Evolutionary conservation across 352 stramenopile genomes (phyloP).

Genomic region (Phytophthora sansomeana): DNA sequence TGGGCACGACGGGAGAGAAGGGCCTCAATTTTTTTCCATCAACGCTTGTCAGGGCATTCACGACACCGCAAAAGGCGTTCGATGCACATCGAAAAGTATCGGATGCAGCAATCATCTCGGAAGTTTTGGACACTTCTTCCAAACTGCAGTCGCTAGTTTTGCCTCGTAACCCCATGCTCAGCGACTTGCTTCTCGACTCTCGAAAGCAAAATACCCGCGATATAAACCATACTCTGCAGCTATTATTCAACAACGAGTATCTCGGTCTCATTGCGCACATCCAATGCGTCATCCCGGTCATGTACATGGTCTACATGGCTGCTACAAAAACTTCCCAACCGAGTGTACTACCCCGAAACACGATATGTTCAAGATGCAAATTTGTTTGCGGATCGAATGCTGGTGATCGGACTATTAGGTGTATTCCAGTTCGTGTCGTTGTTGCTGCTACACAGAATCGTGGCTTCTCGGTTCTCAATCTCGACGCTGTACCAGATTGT

Average conservation of each 20-base stretch:
- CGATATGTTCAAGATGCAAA: neutral
- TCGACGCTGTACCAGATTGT: slow-evolving; percentile 37
- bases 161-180: neutral
- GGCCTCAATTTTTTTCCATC: too few relatives aligned
- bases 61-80: neutral
- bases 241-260: slow-evolving; percentile 43
- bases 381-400: slow-evolving; percentile 9
- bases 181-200: neutral
- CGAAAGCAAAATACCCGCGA: slow-evolving; percentile 18
- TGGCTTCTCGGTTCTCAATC: slow-evolving; percentile 17
- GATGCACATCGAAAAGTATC: too few relatives aligned
- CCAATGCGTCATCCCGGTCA: slow-evolving; percentile 29
- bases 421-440: slow-evolving; percentile 17
- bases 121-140: neutral
- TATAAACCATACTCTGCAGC: slow-evolving; percentile 30
- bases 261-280: slow-evolving; percentile 31
- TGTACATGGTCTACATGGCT: slow-evolving; percentile 31
- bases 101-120: too few relatives aligned
- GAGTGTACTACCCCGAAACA: slow-evolving; percentile 12
- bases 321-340: slow-evolving; percentile 22
- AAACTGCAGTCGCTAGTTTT: neutral
- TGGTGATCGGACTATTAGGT: slow-evolving; percentile 12
- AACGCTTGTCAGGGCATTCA: neutral
- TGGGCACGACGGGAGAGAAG: too few relatives aligned
- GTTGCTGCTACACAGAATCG: slow-evolving; percentile 12